These are phyloP conservation scores for Calonectria pseudoreteaudii DNA, from an alignment of 2,329 filamentous ascomycete species.

Conservation along the genomic window DNA sequence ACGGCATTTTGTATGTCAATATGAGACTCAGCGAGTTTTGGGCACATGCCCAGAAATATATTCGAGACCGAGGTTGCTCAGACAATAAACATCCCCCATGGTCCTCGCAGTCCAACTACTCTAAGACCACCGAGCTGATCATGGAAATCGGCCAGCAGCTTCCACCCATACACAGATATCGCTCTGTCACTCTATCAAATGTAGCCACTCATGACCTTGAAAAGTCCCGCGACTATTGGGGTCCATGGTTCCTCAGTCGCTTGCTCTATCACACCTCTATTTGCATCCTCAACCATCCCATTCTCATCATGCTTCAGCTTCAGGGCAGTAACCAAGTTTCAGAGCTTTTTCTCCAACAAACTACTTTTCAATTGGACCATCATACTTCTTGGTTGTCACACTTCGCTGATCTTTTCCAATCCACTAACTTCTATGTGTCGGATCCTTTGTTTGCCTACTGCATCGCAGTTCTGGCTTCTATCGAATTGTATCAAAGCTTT, in stretches of 20 bases:
- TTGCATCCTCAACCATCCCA: constrained; percentile 22
- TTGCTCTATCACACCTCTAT: constrained; percentile 23
- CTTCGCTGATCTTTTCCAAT: constrained; percentile 14
- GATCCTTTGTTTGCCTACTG: constrained; percentile 11
- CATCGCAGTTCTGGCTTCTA: constrained; percentile 11
- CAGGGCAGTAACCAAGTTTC: constrained; percentile 7
- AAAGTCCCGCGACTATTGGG: constrained; percentile 11
- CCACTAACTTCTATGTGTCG: not conserved
- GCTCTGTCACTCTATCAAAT: constrained; percentile 4
- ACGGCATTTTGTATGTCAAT: too few species aligned
- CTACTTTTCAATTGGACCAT: not conserved
- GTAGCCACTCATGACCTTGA: not conserved
- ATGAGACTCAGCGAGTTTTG: too few species aligned
- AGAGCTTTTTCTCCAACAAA: constrained; percentile 23
- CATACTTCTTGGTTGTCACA: constrained; percentile 17
- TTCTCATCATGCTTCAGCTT: constrained; percentile 20
- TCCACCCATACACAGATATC: constrained; percentile 13
- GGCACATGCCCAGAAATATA: too few species aligned
- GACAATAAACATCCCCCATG: too few species aligned
- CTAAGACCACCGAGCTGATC: not conserved
- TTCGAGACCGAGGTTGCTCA: too few species aligned
- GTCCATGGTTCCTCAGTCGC: constrained; percentile 23
- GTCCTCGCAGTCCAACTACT: too few species aligned
- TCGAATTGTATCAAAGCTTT: constrained; percentile 19
- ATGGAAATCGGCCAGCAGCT: constrained; percentile 20